Percentiles rank a stretch among this genome's conserved stretches.
Evolutionary conservation across 2,329 filamentous ascomycete genomes (phyloP).

Genomic region (Moelleriella libera): DNA sequence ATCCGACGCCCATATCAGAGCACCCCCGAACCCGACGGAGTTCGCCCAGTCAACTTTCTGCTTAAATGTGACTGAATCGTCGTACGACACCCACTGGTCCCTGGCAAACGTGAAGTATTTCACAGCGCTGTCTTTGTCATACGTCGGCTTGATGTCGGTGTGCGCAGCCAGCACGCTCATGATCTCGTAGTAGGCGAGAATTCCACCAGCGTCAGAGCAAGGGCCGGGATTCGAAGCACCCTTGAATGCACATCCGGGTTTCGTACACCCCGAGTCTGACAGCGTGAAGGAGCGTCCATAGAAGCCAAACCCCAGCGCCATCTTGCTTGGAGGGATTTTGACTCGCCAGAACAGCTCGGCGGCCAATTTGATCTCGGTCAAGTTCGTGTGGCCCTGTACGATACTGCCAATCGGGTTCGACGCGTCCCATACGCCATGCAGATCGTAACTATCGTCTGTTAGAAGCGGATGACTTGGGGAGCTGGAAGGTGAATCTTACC

Average conservation of each 20-base stretch:
- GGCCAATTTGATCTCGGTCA: constrained; percentile 23
- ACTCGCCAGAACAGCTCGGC: constrained; percentile 28
- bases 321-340: constrained; percentile 20
- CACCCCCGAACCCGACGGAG: constrained; percentile 5
- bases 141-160: constrained; percentile 5
- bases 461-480: no score
- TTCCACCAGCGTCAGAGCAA: constrained; percentile 4
- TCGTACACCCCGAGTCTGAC: constrained; percentile 6
- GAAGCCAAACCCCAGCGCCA: constrained; percentile 26
- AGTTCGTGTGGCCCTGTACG: constrained; percentile 23
- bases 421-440: constrained; percentile 26
- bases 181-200: constrained; percentile 8
- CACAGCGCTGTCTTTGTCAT: constrained; percentile 8
- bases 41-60: constrained; percentile 9
- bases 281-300: constrained; percentile 20
- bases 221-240: constrained; percentile 5
- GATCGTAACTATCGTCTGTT: constrained; percentile 23
- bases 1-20: constrained; percentile 10
- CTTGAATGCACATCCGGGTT: constrained; percentile 8
- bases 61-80: constrained; percentile 7
- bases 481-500: background rate
- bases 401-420: constrained; percentile 10
- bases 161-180: constrained; percentile 6
- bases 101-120: constrained; percentile 8
- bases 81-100: constrained; percentile 9